Base-by-base conservation (phyloP, 495 filamentous ascomycete genomes). In the Hypoxylon fuscum region DNA sequence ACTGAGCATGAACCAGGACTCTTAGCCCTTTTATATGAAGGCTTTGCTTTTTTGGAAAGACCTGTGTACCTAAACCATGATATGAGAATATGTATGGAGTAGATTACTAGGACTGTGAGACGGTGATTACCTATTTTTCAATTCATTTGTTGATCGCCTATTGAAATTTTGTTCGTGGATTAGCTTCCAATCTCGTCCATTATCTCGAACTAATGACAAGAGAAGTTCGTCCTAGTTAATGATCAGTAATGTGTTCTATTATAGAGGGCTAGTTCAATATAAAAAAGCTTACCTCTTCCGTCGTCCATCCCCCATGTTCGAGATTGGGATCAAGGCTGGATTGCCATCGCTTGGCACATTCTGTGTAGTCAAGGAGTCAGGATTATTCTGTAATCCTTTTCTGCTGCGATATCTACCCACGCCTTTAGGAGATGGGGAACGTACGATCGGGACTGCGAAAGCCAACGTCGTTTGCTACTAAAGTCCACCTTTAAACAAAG, bases 291-390 rank as follows among this genome's bases (percentile, higher is more conserved):
- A 77, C 75, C 64, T 77, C 75, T 23, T 62, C 60, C 23, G 64
- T 60, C 6, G 70, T 69, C 75, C 75, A 77, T 31, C 68, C 64
- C n/a, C 72, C 72, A 6, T 72, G 74, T 29, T 77, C 75, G 11
- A 77, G 65, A 45, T 71, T 74, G 15, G 75, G 75, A 49, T 77
- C 70, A 15, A 77, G 60, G 7, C 72, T 74, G 43, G 75, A 72
- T 14, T 77, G 71, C 75, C 75, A 77, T 4, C 75, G 67, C 38
- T 77, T 77, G 11, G 75, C 74, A 37, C 75, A 77, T 68, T 77
- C 75, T 77, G 14, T n/a, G 12, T 7, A 50, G 11, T 17, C 10
- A 9, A 29, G 1, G 17, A 8, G 21, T 42, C 2, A 17, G 31
- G 11, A 31, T 37, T 8, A 5, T 12, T 23, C 38, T 6, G 12